Evolutionary conservation across 306 rosid species (phyloP).

Genomic region (Hylodesmum podocarpum): DNA sequence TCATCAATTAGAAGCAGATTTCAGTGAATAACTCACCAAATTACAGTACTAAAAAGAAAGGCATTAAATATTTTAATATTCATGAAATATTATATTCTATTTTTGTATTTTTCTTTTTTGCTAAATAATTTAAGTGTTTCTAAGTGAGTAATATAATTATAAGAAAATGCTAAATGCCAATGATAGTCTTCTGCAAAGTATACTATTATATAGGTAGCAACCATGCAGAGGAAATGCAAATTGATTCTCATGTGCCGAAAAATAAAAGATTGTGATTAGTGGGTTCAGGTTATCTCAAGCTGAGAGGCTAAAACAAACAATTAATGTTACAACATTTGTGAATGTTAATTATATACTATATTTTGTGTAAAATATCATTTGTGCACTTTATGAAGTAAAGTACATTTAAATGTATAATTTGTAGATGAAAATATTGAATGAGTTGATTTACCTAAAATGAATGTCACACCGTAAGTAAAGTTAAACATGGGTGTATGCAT

Average conservation of each 20-base stretch:
- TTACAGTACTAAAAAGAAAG: too few species aligned
- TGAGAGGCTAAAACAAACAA: neutral
- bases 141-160: neutral
- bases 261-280: too few species aligned
- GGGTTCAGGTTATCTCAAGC: neutral
- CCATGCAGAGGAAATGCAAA: neutral
- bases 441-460: too few species aligned
- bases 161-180: neutral
- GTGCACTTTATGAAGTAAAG: neutral
- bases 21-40: too few species aligned
- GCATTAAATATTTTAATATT: too few species aligned
- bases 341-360: neutral
- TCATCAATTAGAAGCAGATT: too few species aligned
- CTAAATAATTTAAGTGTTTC: neutral
- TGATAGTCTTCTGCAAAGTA: neutral
- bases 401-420: too few species aligned
- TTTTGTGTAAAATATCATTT: neutral
- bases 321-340: neutral
- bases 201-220: neutral
- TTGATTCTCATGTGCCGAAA: neutral
- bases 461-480: too few species aligned
- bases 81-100: too few species aligned
- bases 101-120: too few species aligned
- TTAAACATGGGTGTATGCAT: too few species aligned
- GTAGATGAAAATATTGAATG: too few species aligned